Percentiles rank a stretch among this genome's conserved stretches.
These are phyloP conservation scores for Monilinia laxa DNA, from an alignment of 2,329 filamentous ascomycete genomes.

Conservation along the genomic window DNA sequence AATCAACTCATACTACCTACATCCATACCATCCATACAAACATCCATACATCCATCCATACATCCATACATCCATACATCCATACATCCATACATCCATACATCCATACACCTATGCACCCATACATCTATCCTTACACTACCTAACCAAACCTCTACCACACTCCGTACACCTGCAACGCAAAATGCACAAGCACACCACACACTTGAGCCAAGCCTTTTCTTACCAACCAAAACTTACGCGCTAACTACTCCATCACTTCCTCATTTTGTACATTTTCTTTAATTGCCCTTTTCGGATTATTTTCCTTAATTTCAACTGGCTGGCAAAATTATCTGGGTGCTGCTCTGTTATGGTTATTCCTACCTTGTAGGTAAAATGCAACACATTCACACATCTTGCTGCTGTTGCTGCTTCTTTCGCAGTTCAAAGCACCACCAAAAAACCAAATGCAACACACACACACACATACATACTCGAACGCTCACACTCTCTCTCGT, in stretches of 20 bases:
- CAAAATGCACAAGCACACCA: too few relatives aligned
- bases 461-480: background rate
- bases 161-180: too few relatives aligned
- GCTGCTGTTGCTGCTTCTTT: background rate
- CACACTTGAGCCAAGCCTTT: background rate
- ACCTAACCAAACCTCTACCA: too few relatives aligned
- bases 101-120: too few relatives aligned
- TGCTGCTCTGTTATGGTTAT: background rate
- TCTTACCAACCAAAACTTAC: background rate
- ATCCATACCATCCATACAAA: too few relatives aligned
- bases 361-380: too few relatives aligned
- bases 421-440: background rate
- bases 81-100: too few relatives aligned
- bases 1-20: too few relatives aligned
- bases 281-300: slow-evolving; percentile 12
- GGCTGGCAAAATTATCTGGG: background rate
- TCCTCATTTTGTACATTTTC: background rate
- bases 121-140: too few relatives aligned
- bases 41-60: too few relatives aligned
- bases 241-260: too few relatives aligned
- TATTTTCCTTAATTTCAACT: background rate
- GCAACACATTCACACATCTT: background rate
- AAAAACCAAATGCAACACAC: background rate
- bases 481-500: background rate
- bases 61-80: too few relatives aligned